Conservation (phyloP, 768 basidiomycete genomes). For the Rhodocollybia butyracea region DNA sequence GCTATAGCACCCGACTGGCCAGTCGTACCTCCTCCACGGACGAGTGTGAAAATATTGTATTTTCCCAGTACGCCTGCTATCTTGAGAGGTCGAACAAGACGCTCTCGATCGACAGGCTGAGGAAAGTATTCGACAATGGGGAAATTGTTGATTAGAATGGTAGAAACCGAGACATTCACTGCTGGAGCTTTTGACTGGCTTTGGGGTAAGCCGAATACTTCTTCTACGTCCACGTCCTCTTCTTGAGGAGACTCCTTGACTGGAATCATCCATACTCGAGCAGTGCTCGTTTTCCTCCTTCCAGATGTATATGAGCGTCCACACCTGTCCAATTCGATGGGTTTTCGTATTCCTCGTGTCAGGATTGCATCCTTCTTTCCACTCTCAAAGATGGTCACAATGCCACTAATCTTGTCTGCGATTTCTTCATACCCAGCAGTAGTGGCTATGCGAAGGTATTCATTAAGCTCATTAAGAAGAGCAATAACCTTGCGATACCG, state of each 20-base stretch:
- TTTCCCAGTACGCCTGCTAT: conserved; percentile 81
- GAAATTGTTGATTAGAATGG: conserved; percentile 82
- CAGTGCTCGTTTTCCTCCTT: conserved; percentile 84
- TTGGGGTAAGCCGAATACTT: conserved; percentile 19
- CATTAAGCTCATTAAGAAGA: conserved; percentile 64
- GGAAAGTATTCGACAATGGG: conserved; percentile 81
- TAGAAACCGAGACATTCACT: conserved; percentile 45
- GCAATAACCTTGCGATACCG: conserved; percentile 65
- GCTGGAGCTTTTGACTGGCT: conserved; percentile 13
- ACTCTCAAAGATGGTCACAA: conserved; percentile 64
- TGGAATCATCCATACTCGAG: conserved; percentile 91
- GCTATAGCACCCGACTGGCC: conserved; percentile 90
- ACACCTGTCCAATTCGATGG: conserved; percentile 60
- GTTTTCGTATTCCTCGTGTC: conserved; percentile 51
- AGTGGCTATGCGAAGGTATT: conserved; percentile 56
- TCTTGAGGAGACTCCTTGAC: conserved; percentile 25
- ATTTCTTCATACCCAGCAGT: conserved; percentile 59
- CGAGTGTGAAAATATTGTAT: conserved; percentile 75
- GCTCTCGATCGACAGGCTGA: conserved; percentile 71
- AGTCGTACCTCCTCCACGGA: conserved; percentile 84
- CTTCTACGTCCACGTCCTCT: conserved; percentile 21
- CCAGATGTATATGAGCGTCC: conserved; percentile 89
- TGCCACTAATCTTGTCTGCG: conserved; percentile 41
- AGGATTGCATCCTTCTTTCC: conserved; percentile 51
- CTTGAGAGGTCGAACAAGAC: conserved; percentile 78